Evolutionary conservation across 73 alveolate genomes (phyloP).

Genomic region (Blepharisma stoltei): DNA sequence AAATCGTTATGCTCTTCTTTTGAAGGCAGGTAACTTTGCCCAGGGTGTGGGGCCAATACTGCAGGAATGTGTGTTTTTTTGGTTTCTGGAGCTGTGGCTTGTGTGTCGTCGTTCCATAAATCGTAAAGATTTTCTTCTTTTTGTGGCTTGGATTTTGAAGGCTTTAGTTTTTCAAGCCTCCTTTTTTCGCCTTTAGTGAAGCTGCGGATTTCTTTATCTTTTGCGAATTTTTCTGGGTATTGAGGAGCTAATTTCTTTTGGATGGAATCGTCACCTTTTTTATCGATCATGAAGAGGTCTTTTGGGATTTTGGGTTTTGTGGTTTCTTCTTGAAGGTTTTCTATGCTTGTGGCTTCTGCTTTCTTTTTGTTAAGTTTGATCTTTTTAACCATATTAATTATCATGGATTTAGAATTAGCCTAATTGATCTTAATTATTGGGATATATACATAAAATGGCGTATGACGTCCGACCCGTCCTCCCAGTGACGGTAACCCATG

Average conservation of each 20-base stretch:
- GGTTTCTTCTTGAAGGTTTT: not conserved
- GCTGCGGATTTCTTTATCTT: not conserved
- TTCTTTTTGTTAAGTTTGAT: not conserved
- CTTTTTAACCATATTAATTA: slow-evolving; percentile 17
- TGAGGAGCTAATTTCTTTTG: not conserved
- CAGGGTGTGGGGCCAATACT: slow-evolving; percentile 6
- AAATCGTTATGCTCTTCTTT: not conserved
- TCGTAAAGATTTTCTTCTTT: not conserved
- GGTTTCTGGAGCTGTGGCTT: not conserved
- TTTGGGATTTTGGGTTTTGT: not conserved
- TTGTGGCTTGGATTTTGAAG: not conserved
- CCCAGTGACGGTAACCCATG: no score
- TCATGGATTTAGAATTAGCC: not conserved
- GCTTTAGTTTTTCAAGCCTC: not conserved
- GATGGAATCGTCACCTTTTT: not conserved
- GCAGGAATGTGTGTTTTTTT: slow-evolving; percentile 24
- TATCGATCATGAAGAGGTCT: not conserved
- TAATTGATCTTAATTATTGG: no score
- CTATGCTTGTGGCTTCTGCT: not conserved
- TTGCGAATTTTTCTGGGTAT: slow-evolving; percentile 19
- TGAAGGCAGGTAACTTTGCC: slow-evolving; percentile 14
- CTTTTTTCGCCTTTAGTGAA: not conserved
- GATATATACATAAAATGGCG: no score
- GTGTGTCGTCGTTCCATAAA: slow-evolving; percentile 10
- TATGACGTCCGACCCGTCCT: no score